Evolutionary conservation across 1,139 yeast genomes (phyloP), one percentile per base, ranked within the genome.

Genomic region (Geotrichum klebahnii): DNA sequence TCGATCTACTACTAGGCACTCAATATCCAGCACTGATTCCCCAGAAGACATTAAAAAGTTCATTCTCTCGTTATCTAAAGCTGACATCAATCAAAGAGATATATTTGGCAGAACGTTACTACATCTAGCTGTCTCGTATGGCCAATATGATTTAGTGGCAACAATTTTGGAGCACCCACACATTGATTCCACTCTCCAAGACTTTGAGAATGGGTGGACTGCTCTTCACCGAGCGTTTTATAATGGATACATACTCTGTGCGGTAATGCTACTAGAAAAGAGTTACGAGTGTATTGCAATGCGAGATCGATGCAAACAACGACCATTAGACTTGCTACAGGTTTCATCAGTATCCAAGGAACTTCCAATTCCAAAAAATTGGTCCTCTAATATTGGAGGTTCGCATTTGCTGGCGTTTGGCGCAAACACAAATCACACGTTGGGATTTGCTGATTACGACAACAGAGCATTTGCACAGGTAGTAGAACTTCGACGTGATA

Each of bases 171-270:
- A 74, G 52, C 74, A 78, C 57, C 72, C 76, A 5, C 72, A 75
- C 41, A 60, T 73, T 9, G 74, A 81, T 41, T 56, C 81, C 1
- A 59, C 63, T 9, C 64, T 76, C 0, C 67, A 72, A 1, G 97
- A 90, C 63, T 72, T 71, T 51, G 97, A 90, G 65, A 87, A 79
- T 61, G 87, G 89, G 0, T 89, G 95, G 85, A 84, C 87, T 36
- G 80, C 89, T 29, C 70, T 89, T 39, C 97, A 90, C 66, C 78
- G 79, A 59, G 81, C 81, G 37, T 72, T 84, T 38, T 80, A 72
- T 59, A 69, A 73, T 62, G 88, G 84, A 53, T 75, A 81, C 51
- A 65, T 84, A 24, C 63, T 76, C 6, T 78, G 83, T 61, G 81
- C 83, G 12, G 77, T 73, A 55, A 67, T 72, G 12, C 63, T 84